Evolutionary conservation across 176 grass and related monocot species (phyloP), one percentile per base, ranked within the genome.

Genomic region (Triticum urartu): DNA sequence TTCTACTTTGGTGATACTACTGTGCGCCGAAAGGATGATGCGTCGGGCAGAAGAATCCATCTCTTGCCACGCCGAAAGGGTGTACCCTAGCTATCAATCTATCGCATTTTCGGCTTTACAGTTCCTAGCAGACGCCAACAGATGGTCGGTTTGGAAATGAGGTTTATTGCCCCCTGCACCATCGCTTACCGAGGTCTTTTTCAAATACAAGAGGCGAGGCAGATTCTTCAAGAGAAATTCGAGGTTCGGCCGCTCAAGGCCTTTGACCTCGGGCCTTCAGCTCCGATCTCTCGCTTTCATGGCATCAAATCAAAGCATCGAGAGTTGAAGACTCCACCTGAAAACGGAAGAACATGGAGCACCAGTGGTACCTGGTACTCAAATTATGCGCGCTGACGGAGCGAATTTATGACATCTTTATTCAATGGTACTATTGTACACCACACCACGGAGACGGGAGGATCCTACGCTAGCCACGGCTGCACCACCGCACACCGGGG

Each of bases 341-440:
- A 33, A 34, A 80, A 40, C 36, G 4, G 72, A 22, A 64, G 81
- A 83, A 24, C 30, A 56, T 11, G 40, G 9, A 45, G 24, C 11
- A 24, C 42, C 2, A 15, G 0, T 1, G 45, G 40, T 39, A 38
- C 6, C 12, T 32, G 14, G 24, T 81, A 66, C 50, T 52, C 14
- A 61, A n/a, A 76, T 5, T 20, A 78, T 59, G 15, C 64, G 61
- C 61, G 39, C 9, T 61, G 39, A 48, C 40, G 48, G 36, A 11
- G 12, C 39, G 39, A 36, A 76, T 77, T 83, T 73, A 62, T 24
- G 52, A 60, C 66, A 91, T 68, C 59, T 45, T 90, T 90, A 90
- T 90, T 90, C 68, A 84, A 83, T 47, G 68, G 85, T 87, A 80
- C 64, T 87, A 84, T 87, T 33, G 74, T 90, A 84, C 85, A 83